These are phyloP conservation scores for Galeopsis tetrahit DNA, from an alignment of 257 asterid genomes.

Conservation along the genomic window DNA sequence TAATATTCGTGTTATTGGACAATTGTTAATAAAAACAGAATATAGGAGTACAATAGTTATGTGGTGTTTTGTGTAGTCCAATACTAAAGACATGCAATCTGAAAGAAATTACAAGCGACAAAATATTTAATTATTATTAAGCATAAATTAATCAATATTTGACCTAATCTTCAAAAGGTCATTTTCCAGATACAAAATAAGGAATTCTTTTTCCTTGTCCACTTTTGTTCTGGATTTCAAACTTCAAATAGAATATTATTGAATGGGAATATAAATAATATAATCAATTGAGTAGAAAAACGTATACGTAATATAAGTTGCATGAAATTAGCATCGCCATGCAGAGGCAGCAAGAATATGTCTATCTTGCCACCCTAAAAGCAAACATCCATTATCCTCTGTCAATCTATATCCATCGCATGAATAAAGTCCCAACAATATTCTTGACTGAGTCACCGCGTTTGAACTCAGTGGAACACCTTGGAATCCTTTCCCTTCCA, in stretches of 20 bases:
- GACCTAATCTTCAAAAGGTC: conserved; percentile 29
- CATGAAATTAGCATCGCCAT: conserved; percentile 67
- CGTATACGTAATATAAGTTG: background rate
- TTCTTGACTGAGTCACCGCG: conserved; percentile 80
- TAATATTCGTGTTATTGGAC: too few species aligned
- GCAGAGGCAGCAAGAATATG: conserved; percentile 85
- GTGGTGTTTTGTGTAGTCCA: conserved; percentile 9
- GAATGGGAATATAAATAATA: conserved; percentile 26
- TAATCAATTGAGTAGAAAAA: conserved; percentile 4
- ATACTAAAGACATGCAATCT: conserved; percentile 1
- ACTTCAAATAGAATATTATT: conserved; percentile 9
- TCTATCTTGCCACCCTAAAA: conserved; percentile 88
- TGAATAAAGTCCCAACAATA: conserved; percentile 73
- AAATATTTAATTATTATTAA: conserved; percentile 16
- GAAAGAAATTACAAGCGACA: background rate
- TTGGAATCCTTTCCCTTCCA: conserved; percentile 84
- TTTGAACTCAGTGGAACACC: conserved; percentile 68
- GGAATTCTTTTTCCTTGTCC: conserved; percentile 14
- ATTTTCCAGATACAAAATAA: conserved; percentile 21
- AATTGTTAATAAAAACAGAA: too few species aligned
- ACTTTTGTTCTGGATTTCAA: conserved; percentile 25
- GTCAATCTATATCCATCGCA: conserved; percentile 87
- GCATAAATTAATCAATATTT: conserved; percentile 27
- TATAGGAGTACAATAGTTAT: background rate
- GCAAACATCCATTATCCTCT: conserved; percentile 79